Evolutionary conservation across 2,329 filamentous ascomycete genomes (phyloP).

Genomic region (Catunica adiposa): DNA sequence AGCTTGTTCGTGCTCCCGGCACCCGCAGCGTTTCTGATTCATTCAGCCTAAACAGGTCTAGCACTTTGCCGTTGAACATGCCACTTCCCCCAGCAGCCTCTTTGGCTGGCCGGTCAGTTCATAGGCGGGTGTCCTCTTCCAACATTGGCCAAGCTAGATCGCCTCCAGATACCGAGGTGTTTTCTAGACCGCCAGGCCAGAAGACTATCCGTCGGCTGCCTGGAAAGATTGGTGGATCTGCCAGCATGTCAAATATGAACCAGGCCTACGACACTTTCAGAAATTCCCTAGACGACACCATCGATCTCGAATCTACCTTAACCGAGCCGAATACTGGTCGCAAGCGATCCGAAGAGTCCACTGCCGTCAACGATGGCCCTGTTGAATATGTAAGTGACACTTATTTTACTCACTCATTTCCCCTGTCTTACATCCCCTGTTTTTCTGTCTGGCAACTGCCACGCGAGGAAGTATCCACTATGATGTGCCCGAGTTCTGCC

Average conservation of each 20-base stretch:
- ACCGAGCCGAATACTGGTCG: slow-evolving; percentile 61
- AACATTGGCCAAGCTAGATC: slow-evolving; percentile 36
- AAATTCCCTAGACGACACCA: neutral
- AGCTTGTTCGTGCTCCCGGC: slow-evolving; percentile 2
- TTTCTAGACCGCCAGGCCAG: neutral
- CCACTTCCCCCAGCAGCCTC: neutral
- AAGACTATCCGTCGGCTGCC: neutral
- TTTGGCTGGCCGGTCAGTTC: neutral
- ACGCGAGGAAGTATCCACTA: neutral
- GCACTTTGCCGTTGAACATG: neutral
- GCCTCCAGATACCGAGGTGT: neutral
- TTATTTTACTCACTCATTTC: neutral
- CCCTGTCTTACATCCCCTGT: neutral
- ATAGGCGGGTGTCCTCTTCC: slow-evolving; percentile 26
- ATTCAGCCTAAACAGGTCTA: slow-evolving; percentile 12
- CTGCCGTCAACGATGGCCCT: neutral
- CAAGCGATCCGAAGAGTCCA: slow-evolving; percentile 50
- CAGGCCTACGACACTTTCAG: neutral
- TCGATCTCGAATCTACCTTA: slow-evolving; percentile 1
- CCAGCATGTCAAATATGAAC: neutral
- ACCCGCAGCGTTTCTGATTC: slow-evolving; percentile 27
- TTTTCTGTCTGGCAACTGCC: neutral
- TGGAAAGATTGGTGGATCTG: neutral
- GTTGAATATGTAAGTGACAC: slow-evolving; percentile 8
- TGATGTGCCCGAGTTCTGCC: neutral